Conservation (phyloP, 345 rosid species). For the Citrus glauca region DNA sequence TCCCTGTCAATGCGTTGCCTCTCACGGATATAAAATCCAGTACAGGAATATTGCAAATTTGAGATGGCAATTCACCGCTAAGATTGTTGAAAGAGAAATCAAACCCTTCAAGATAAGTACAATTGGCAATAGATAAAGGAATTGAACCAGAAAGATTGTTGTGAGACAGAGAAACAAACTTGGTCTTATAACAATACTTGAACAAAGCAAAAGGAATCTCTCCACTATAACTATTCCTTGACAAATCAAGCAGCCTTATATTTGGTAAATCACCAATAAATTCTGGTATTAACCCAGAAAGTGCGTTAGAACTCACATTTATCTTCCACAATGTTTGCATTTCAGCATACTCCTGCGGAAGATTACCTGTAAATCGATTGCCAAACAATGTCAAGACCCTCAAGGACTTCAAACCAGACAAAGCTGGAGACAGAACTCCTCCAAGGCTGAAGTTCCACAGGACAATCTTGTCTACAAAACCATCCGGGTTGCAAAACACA, state of each 20-base stretch:
- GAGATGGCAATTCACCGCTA: conserved; percentile 58
- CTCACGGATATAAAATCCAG: conserved; percentile 61
- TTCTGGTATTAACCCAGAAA: conserved; percentile 86
- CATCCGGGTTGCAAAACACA: conserved; percentile 63
- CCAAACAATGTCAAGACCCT: conserved; percentile 88
- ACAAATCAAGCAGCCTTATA: conserved; percentile 89
- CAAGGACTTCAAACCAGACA: conserved; percentile 66
- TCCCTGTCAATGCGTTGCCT: conserved; percentile 63
- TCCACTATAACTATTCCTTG: conserved; percentile 64
- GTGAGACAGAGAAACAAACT: conserved; percentile 68
- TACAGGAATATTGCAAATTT: conserved; percentile 55
- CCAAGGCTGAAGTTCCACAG: conserved; percentile 80
- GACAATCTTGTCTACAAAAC: conserved; percentile 79
- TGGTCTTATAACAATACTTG: conserved; percentile 65
- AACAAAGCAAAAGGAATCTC: conserved; percentile 70
- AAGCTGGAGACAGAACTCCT: conserved; percentile 61
- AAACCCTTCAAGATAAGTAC: conserved; percentile 70
- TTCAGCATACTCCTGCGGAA: conserved; percentile 66
- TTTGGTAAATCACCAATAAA: conserved; percentile 76
- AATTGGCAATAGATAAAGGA: conserved; percentile 66
- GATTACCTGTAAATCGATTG: conserved; percentile 72
- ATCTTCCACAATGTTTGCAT: conserved; percentile 81
- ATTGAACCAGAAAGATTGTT: conserved; percentile 70
- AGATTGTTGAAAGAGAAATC: conserved; percentile 80
- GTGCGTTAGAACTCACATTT: conserved; percentile 84